These are phyloP conservation scores for Purpureocillium lavendulum DNA, from an alignment of 2,329 filamentous ascomycete species.

Conservation along the genomic window DNA sequence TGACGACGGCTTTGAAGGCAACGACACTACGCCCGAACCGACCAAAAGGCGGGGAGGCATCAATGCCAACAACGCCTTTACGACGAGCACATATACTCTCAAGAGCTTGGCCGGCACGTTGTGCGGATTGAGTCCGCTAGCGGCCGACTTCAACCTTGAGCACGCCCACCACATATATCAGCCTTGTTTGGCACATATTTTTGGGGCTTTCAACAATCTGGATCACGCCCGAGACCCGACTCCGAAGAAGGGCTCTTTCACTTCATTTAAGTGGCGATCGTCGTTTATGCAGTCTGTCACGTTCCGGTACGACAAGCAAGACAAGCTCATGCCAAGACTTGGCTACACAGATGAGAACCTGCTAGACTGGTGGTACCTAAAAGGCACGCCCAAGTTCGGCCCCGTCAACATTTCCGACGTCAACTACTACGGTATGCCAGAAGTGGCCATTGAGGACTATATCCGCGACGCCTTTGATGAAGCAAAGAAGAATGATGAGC, in stretches of 20 bases:
- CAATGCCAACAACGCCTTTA: slow-evolving; percentile 28
- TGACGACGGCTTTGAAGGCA: slow-evolving; percentile 22
- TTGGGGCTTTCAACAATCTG: slow-evolving; percentile 18
- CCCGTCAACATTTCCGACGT: slow-evolving; percentile 17
- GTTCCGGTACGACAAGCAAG: slow-evolving; percentile 20
- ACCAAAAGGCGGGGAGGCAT: slow-evolving; percentile 24
- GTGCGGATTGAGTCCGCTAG: slow-evolving; percentile 30
- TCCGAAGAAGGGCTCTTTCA: slow-evolving; percentile 10
- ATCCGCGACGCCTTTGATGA: slow-evolving; percentile 20
- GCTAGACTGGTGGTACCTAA: slow-evolving; percentile 20
- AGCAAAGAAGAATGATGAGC: slow-evolving; percentile 18
- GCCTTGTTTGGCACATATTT: slow-evolving; percentile 30
- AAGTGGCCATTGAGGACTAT: slow-evolving; percentile 21
- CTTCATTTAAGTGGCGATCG: slow-evolving; percentile 19
- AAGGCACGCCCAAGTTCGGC: slow-evolving; percentile 18
- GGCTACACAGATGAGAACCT: slow-evolving; percentile 18
- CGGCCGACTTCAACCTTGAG: slow-evolving; percentile 33
- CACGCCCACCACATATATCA: slow-evolving; percentile 33
- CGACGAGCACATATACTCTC: slow-evolving; percentile 32
- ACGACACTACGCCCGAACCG: slow-evolving; percentile 1
- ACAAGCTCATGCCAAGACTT: slow-evolving; percentile 16
- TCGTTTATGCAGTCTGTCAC: slow-evolving; percentile 23
- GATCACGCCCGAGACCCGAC: slow-evolving; percentile 5
- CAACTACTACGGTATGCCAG: slow-evolving; percentile 24
- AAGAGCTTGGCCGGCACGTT: slow-evolving; percentile 32